Base-by-base conservation (phyloP, 805 yeast genomes). In the Myxozyma lipomycoides region DNA sequence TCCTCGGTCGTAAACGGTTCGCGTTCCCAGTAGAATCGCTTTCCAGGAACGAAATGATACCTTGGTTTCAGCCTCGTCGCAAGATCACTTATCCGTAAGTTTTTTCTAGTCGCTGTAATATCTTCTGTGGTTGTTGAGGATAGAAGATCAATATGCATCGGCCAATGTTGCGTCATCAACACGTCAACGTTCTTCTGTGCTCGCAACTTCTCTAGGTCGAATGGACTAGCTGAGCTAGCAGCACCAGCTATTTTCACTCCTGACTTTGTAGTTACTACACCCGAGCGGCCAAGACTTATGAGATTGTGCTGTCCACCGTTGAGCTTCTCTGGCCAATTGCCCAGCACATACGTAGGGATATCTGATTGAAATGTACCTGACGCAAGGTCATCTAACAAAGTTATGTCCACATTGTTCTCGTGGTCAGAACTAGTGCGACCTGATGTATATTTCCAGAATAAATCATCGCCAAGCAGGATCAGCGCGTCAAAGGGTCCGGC, bases 1-100 rank as follows among this genome's bases (percentile, higher is more conserved):
- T 49, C 49, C 26, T 42, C 51, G 34, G 52, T 56, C 22, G 39
- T 35, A 39, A 44, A 61, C 19, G 64, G 63, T 42, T 61, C 64
- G 7, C 64, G 55, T 37, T 61, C 64, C 51, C 53, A 60, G 28
- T 56, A 61, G 6, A 43, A 23, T 15, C 35, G 12, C n/a, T 19
- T 5, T 10, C 58, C 52, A 5, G 49, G 58, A 22, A 48, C 39
- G 32, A 61, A 61, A 26, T 55, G 61, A 39, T 61, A 61, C 34
- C 58, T 51, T 4, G 63, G 63, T 28, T 50, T 49, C 15, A 53
- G 42, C 3, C 26, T 24, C 23, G 40, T 26, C 22, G 46, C 61
- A 17, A 60, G 48, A 5, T 52, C 49, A 17, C 53, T 15, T 2
- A 58, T 42, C 18, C 43, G 17, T 9, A 24, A 30, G 36, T 59